Conservation (phyloP, 306 rosid genomes). For the Sophora flavescens region DNA sequence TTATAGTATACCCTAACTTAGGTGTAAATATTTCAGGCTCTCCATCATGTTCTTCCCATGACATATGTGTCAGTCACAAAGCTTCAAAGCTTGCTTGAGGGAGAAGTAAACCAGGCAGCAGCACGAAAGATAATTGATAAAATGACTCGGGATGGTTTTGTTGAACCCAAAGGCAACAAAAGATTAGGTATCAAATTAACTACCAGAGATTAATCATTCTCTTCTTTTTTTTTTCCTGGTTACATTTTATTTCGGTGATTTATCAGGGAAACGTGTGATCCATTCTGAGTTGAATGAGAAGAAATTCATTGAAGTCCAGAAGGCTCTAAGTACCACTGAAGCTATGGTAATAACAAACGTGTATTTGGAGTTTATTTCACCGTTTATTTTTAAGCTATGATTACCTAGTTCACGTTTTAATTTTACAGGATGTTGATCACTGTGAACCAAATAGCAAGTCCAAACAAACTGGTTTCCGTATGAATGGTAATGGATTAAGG, state of each 20-base stretch:
- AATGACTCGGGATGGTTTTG: slow-evolving; percentile 84
- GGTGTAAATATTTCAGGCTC: slow-evolving; percentile 62
- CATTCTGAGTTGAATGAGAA: slow-evolving; percentile 75
- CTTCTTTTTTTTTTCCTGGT: neutral
- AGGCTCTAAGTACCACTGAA: slow-evolving; percentile 59
- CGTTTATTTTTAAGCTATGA: slow-evolving; percentile 25
- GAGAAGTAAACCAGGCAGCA: slow-evolving; percentile 68
- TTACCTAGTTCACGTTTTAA: neutral
- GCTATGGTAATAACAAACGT: slow-evolving; percentile 63
- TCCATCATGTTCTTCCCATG: slow-evolving; percentile 85
- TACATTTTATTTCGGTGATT: slow-evolving; percentile 7
- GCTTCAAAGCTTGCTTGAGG: slow-evolving; percentile 81
- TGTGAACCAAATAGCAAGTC: slow-evolving; percentile 59
- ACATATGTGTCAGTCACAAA: slow-evolving; percentile 69
- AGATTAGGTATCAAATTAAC: slow-evolving; percentile 67
- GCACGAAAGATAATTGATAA: slow-evolving; percentile 76
- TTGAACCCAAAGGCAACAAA: slow-evolving; percentile 78
- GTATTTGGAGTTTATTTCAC: neutral
- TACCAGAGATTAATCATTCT: slow-evolving; percentile 2
- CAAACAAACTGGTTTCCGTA: slow-evolving; percentile 37
- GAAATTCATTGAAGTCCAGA: slow-evolving; percentile 75
- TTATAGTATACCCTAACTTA: slow-evolving; percentile 29
- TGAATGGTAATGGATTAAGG: slow-evolving; percentile 54
- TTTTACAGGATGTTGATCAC: slow-evolving; percentile 70
- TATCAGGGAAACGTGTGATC: slow-evolving; percentile 85